Evolutionary conservation across 2,329 filamentous ascomycete genomes (phyloP), one percentile per base, ranked within the genome.

Genomic region (Meredithiella fracta): DNA sequence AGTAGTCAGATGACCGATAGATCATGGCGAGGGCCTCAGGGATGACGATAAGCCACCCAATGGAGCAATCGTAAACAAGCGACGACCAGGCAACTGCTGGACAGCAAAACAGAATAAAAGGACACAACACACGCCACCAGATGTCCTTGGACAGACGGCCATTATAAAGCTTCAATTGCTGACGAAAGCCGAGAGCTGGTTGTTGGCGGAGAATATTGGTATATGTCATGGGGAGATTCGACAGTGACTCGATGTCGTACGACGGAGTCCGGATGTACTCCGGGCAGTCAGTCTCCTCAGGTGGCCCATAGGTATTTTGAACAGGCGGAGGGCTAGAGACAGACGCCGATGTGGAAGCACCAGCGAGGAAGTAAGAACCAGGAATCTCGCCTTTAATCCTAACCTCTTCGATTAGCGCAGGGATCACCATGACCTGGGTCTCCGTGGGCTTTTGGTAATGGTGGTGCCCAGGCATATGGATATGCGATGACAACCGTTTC

Each of bases 11-110:
- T 55, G 80, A 73, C 38, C 85, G 79, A 67, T 87, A 97, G 59
- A 97, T 85, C 58, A 84, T 75, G 0, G 87, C 78, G 2, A 97
- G 80, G 0, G 85, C 85, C 67, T 97, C 90, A 0, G 89, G 95
- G 1, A 97, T 78, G 47, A 97, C 89, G 61, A 54, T 96, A 26
- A 97, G 76, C 92, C 91, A 97, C 38, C 91, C 91, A 5, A 97
- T 79, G 0, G 89, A 92, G 62, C 92, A 83, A 0, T 89, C 74
- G 66, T 97, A 97, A 3, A 95, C 80, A 0, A 85, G 73, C 0
- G 88, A 73, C 4, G 86, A 91, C 91, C 90, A 97, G 7, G 96
- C 76, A 1, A 97, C 85, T 0, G 86, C 79, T 0, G 92, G 92
- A 64, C 97, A 96, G 1, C 83, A 79, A 62, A 83, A 94, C 1